Evolutionary conservation across 352 stramenopile species (phyloP).

Genomic region (Globisporangium radiosum): DNA sequence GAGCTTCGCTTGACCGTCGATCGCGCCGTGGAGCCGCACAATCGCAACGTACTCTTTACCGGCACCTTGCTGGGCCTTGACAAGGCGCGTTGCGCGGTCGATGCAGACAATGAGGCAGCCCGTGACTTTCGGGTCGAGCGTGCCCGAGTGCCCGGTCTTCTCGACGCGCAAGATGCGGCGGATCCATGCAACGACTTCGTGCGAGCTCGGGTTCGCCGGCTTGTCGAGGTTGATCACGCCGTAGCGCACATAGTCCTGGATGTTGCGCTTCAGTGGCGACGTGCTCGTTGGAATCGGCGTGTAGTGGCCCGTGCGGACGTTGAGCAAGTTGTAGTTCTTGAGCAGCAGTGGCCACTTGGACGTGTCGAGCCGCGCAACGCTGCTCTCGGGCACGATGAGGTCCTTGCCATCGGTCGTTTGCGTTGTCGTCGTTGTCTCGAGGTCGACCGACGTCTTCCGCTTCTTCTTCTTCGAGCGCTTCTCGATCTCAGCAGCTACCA

Average conservation of each 20-base stretch:
- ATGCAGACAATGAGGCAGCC: constrained; percentile 99
- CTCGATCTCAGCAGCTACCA: constrained; percentile 65
- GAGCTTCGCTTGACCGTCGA: constrained; percentile 90
- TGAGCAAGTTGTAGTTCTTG: constrained; percentile 99
- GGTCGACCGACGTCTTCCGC: constrained; percentile 60
- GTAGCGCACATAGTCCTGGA: constrained; percentile 98
- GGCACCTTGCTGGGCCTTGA: constrained; percentile 90
- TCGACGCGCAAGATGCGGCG: constrained; percentile 99
- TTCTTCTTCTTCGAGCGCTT: constrained; percentile 91
- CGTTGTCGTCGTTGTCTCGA: neutral
- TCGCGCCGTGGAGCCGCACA: constrained; percentile 95
- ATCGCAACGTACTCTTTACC: constrained; percentile 99
- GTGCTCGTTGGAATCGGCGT: constrained; percentile 97
- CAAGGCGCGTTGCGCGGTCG: constrained; percentile 94
- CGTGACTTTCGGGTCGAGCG: constrained; percentile 99
- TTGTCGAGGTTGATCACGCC: constrained; percentile 99
- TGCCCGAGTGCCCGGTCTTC: constrained; percentile 99
- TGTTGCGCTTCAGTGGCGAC: constrained; percentile 93
- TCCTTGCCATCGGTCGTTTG: constrained; percentile 34
- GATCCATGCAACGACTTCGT: constrained; percentile 99
- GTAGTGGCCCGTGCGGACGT: constrained; percentile 99
- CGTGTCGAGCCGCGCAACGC: constrained; percentile 92
- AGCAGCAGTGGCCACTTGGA: constrained; percentile 99
- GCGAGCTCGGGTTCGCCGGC: constrained; percentile 97
- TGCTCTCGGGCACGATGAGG: constrained; percentile 69